Evolutionary conservation across 31 red algal genomes (phyloP), one percentile per base, ranked within the genome.

Genomic region (Porphyra umbilicalis): DNA sequence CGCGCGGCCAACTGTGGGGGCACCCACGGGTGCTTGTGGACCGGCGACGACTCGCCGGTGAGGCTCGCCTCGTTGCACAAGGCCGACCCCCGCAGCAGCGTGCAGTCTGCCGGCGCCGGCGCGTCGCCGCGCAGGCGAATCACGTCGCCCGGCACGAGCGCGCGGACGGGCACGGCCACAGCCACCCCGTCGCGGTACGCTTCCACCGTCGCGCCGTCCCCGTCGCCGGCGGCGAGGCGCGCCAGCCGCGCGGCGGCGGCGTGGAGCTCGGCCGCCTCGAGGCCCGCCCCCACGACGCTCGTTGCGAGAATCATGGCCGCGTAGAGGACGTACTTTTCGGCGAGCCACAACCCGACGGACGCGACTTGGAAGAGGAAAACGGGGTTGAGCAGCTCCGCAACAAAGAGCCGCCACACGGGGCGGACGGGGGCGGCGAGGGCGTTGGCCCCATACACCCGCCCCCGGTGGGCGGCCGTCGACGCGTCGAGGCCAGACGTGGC

Each of bases 111-210:
- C 10, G 78, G 77, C 78, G 81, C 29, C 10, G 35, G 29, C 85
- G 81, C 81, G 38, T 78, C 85, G 37, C 67, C 35, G 35, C 34
- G 67, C 34, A 87, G 25, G 9, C 82, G 29, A 6, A 87, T 14
- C 42, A 87, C 80, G 39, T 87, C 85, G 8, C 85, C 85, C 6
- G 85, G 85, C 38, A 87, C 85, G 13, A 87, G 85, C 39, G 82
- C 71, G 32, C 8, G 0, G 14, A 78, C 82, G 1, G 77, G 39
- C 31, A 87, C 68, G 35, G 67, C 79, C 39, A 32, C 79, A 10
- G 31, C 5, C 16, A 14, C 30, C 42, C 71, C 78, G 35, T 80
- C 20, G 35, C 85, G 78, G n/a, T 20, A 18, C n/a, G 39, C 85
- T 14, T 34, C 20, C 57, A 71, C 57, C 57, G 57, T n/a, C 57